phyloP scores from a whole-genome alignment of 2,329 filamentous ascomycete genomes.

The Stagonosporopsis rhizophila region DNA sequence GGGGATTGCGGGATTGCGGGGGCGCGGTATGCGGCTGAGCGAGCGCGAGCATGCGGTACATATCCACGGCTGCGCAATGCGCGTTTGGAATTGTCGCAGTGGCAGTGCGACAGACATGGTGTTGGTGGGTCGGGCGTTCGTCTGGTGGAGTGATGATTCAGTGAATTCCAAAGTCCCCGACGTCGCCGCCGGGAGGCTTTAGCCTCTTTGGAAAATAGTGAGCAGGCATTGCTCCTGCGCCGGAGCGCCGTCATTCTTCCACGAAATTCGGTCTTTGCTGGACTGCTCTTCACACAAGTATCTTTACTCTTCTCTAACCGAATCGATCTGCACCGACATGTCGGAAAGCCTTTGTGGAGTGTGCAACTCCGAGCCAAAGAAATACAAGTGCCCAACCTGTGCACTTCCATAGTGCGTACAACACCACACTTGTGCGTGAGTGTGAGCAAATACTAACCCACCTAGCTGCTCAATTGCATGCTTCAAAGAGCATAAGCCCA shows the following conservation, averaged over 20 bases:
- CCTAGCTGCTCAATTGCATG: conserved; percentile 42
- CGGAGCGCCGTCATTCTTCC: conserved; percentile 6
- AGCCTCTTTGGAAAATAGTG: conserved; percentile 31
- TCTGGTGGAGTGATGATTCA: conserved; percentile 33
- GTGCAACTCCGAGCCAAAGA: conserved; percentile 54
- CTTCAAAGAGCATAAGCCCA: conserved; percentile 43
- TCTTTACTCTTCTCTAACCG: not conserved
- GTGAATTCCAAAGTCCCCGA: conserved; percentile 6
- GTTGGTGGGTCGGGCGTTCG: conserved; percentile 16
- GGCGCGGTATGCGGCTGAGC: conserved; percentile 23
- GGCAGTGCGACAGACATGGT: conserved; percentile 41
- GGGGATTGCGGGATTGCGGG: conserved; percentile 27
- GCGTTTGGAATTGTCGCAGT: conserved; percentile 26
- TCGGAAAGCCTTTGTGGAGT: conserved; percentile 49
- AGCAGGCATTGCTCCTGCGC: conserved; percentile 21
- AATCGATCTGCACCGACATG: conserved; percentile 32
- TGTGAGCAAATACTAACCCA: conserved; percentile 5
- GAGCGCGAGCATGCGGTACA: conserved; percentile 48
- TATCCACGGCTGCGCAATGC: conserved; percentile 44
- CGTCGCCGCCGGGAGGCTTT: conserved; percentile 19
- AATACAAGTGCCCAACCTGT: conserved; percentile 60
- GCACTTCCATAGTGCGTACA: conserved; percentile 54
- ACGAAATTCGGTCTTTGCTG: not conserved
- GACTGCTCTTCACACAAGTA: not conserved
- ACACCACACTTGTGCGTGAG: not conserved